A percentile compares a stretch with the other conserved stretches of the same genome.
Evolutionary conservation across 2,329 filamentous ascomycete genomes (phyloP).

Genomic region (Pseudopithomyces maydicus): DNA sequence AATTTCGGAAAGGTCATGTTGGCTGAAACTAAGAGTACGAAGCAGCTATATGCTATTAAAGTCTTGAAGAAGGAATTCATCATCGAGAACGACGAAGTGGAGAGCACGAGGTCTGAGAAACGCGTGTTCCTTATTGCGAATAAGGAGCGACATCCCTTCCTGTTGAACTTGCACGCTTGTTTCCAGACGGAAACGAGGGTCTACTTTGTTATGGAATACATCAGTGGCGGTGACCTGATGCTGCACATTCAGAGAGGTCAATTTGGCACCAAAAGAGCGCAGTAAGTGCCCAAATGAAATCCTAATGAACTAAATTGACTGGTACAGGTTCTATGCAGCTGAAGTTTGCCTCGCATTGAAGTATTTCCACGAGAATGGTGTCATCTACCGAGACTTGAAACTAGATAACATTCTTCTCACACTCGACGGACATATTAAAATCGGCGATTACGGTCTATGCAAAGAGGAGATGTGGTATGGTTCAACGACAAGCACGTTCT

Average conservation of each 20-base stretch:
- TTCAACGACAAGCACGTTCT: slow-evolving; percentile 96
- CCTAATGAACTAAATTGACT: slow-evolving; percentile 17
- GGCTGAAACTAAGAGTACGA: slow-evolving; percentile 91
- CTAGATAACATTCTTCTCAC: slow-evolving; percentile 90
- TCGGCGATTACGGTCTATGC: slow-evolving; percentile 97
- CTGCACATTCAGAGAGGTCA: slow-evolving; percentile 96
- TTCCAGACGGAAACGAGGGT: slow-evolving; percentile 99
- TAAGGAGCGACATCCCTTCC: slow-evolving; percentile 93
- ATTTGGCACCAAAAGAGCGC: slow-evolving; percentile 93
- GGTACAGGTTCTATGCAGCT: slow-evolving; percentile 84
- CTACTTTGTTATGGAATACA: slow-evolving; percentile 99
- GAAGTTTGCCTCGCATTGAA: slow-evolving; percentile 97
- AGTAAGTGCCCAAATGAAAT: slow-evolving; percentile 63
- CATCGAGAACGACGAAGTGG: slow-evolving; percentile 98
- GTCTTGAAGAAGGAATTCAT: slow-evolving; percentile 99
- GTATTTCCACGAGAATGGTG: slow-evolving; percentile 99
- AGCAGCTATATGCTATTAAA: slow-evolving; percentile 96
- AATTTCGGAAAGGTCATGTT: slow-evolving; percentile 99
- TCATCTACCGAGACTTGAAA: slow-evolving; percentile 89
- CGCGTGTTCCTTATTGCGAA: slow-evolving; percentile 96
- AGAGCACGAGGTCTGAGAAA: slow-evolving; percentile 97
- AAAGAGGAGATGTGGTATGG: slow-evolving; percentile 99
- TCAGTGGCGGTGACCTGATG: slow-evolving; percentile 98
- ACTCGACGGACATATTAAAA: slow-evolving; percentile 96
- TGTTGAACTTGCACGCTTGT: slow-evolving; percentile 93